Percentiles rank a stretch among this genome's conserved stretches.
phyloP scores from a whole-genome alignment of 768 basidiomycete genomes.

The Lentinus brumalis region DNA sequence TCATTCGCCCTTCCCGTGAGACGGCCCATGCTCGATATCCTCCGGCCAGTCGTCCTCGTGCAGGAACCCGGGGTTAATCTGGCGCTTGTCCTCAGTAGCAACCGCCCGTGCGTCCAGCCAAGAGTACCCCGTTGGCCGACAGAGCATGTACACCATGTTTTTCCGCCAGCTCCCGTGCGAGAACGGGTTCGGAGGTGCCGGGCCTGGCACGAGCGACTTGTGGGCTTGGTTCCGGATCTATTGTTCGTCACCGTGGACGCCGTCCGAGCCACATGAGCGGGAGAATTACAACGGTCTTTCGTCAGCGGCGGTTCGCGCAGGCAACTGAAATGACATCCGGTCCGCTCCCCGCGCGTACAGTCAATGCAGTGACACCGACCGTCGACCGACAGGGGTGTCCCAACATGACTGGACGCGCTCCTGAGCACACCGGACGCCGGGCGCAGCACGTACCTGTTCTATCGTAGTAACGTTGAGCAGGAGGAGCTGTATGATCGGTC shows the following conservation, averaged over 20 bases:
- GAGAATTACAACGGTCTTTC: background rate
- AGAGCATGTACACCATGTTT: constrained; percentile 77
- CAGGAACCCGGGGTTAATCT: constrained; percentile 68
- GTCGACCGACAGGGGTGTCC: constrained; percentile 13
- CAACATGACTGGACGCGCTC: constrained; percentile 5
- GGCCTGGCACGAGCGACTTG: constrained; percentile 62
- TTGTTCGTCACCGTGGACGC: background rate
- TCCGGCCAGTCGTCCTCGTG: constrained; percentile 28
- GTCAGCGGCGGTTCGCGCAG: background rate
- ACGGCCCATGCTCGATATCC: constrained; percentile 23
- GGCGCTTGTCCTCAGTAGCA: constrained; percentile 71
- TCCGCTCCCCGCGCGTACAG: background rate
- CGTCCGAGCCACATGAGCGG: background rate
- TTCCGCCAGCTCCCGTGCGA: constrained; percentile 74
- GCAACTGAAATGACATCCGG: background rate
- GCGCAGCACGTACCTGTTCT: constrained; percentile 69
- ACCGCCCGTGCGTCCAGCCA: constrained; percentile 70
- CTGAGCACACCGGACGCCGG: constrained; percentile 17
- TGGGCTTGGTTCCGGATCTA: constrained; percentile 89
- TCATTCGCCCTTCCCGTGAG: constrained; percentile 18
- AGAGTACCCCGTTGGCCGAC: constrained; percentile 77
- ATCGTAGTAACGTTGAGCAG: constrained; percentile 93
- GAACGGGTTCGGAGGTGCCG: constrained; percentile 83
- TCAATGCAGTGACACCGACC: constrained; percentile 5
- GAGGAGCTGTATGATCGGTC: constrained; percentile 54